Base-by-base conservation (phyloP, 1,284 basidiomycete genomes). In the Cryptococcus deneoformans region DNA sequence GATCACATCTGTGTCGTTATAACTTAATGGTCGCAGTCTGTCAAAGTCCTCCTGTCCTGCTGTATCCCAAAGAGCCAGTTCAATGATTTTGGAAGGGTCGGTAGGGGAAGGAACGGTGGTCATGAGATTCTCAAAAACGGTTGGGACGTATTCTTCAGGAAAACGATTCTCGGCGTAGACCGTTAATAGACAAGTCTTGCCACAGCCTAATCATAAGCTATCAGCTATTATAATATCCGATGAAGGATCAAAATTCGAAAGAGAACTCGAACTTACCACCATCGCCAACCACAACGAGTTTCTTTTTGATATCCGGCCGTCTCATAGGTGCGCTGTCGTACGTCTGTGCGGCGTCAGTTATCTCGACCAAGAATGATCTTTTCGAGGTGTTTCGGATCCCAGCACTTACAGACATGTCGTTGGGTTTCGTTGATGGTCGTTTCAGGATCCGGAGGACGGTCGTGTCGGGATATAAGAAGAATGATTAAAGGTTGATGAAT, bases 21-120 rank as follows among this genome's bases (percentile, higher is more conserved):
- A 98, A 75, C 89, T 92, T 60, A 99, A 81, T 34, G 94, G 94
- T 63, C 94, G 84, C 63, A 98, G 82, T 62, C 94, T 84, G 77
- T 98, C 94, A 78, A 97, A 98, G 80, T 98, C 94, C 79, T 98
- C 94, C 78, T 98, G 94, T 16, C 95, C 94, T 5, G 94, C 95
- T 1, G 95, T 98, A 79, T 98, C 94, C 94, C 94, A 99, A 38
- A 20, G 82, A 5, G 94, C 93, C 39, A 98, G 84, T 77, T 98
- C 94, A 67, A 98, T 87, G 48, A 86, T 82, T 79, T 95, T 96
- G 56, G 88, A 87, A 3, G 76, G 70, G 45, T 97, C 92, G 67
- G 88, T 89, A 6, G 77, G 77, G 9, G 71, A 68, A 45, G 87
- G 83, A 52, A 96, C 87, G 68, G 89, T 86, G 9, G 94, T 95